phyloP scores from a whole-genome alignment of 2,329 filamentous ascomycete genomes.

The Colletotrichum neosansevieriae region DNA sequence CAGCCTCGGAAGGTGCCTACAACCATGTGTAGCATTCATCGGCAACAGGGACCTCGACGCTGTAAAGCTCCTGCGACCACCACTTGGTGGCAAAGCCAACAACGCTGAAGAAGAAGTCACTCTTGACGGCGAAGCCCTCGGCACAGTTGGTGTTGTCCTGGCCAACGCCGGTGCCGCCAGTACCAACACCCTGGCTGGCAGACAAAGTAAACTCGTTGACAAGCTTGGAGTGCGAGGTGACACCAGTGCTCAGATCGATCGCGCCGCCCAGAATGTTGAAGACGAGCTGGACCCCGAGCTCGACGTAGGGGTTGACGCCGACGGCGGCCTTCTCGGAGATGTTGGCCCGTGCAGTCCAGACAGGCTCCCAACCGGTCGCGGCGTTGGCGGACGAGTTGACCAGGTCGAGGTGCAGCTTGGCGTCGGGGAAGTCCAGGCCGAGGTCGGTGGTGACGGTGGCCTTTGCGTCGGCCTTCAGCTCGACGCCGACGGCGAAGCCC shows the following conservation, averaged over 20 bases:
- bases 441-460: slow-evolving; percentile 41
- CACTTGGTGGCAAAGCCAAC: slow-evolving; percentile 45
- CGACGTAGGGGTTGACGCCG: slow-evolving; percentile 44
- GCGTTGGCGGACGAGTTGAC: slow-evolving; percentile 45
- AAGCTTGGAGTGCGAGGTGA: slow-evolving; percentile 45
- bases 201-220: slow-evolving; percentile 44
- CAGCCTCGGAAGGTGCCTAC: not conserved
- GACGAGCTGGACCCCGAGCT: slow-evolving; percentile 42
- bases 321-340: slow-evolving; percentile 43
- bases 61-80: slow-evolving; percentile 45
- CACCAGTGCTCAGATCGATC: slow-evolving; percentile 45
- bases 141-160: slow-evolving; percentile 39
- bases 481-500: slow-evolving; percentile 39
- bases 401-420: slow-evolving; percentile 46
- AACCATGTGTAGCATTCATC: slow-evolving; percentile 45
- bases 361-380: slow-evolving; percentile 45
- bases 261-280: slow-evolving; percentile 44
- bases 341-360: slow-evolving; percentile 48
- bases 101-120: slow-evolving; percentile 45
- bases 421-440: slow-evolving; percentile 42
- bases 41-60: slow-evolving; percentile 44
- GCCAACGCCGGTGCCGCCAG: slow-evolving; percentile 36
- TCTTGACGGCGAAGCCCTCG: slow-evolving; percentile 44
- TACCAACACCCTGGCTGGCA: slow-evolving; percentile 41
- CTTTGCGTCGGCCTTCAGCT: slow-evolving; percentile 32